Conservation (phyloP, 176 grass and related monocot genomes). For the Raddia distichophylla region DNA sequence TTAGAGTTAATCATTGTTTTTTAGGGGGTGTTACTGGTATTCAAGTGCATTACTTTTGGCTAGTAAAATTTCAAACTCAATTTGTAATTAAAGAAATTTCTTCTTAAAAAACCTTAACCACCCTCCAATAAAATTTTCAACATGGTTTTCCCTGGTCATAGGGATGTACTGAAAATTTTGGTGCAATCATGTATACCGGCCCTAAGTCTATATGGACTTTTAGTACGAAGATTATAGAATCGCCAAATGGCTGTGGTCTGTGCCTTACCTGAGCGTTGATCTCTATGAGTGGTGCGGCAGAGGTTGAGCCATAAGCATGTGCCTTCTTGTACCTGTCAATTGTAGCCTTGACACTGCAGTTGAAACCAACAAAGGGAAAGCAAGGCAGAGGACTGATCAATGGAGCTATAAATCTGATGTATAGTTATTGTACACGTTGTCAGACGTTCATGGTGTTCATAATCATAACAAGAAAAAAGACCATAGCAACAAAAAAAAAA, state of each 20-base stretch:
- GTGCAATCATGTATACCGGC: background rate
- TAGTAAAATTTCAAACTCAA: too few relatives aligned
- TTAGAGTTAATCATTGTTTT: too few relatives aligned
- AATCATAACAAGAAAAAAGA: slow-evolving; percentile 1
- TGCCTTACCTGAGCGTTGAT: slow-evolving; percentile 60
- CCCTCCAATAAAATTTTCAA: too few relatives aligned
- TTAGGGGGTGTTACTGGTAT: too few relatives aligned
- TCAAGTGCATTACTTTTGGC: too few relatives aligned
- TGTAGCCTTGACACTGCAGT: slow-evolving; percentile 63
- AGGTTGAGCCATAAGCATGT: slow-evolving; percentile 54
- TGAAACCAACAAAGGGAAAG: slow-evolving; percentile 28
- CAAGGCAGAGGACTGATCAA: slow-evolving; percentile 11
- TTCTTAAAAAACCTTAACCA: too few relatives aligned
- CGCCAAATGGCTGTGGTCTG: background rate
- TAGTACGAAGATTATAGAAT: background rate
- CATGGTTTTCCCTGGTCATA: too few relatives aligned
- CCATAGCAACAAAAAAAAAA: background rate
- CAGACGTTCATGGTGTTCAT: background rate
- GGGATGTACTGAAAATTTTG: background rate
- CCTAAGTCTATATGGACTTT: background rate
- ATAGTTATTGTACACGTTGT: background rate
- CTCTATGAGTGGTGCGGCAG: slow-evolving; percentile 52
- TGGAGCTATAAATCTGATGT: background rate
- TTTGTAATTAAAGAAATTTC: too few relatives aligned
- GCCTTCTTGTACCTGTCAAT: slow-evolving; percentile 83